Conservation (phyloP, 1,139 yeast genomes). For the Hansenula lynferdii region DNA sequence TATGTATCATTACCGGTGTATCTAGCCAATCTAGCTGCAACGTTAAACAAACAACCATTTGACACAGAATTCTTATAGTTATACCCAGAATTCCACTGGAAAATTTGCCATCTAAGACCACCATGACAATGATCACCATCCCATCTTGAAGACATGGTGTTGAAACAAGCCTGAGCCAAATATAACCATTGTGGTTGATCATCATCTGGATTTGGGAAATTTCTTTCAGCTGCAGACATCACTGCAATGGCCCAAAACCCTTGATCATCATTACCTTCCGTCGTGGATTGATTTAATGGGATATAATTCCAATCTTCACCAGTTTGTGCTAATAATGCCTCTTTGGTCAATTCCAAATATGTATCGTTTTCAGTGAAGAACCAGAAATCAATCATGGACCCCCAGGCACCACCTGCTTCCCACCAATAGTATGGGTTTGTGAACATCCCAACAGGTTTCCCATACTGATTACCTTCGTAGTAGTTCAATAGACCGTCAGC, state of each 20-base stretch:
- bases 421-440: conserved; percentile 92
- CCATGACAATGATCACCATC: conserved; percentile 71
- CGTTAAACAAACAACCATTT: conserved; percentile 84
- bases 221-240: conserved; percentile 87
- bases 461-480: conserved; percentile 65
- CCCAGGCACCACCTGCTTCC: conserved; percentile 99
- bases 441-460: conserved; percentile 84
- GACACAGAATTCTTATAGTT: conserved; percentile 88
- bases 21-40: conserved; percentile 84
- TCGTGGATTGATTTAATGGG: conserved; percentile 88
- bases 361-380: conserved; percentile 69
- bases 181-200: conserved; percentile 67
- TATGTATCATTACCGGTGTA: conserved; percentile 73
- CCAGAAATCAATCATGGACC: conserved; percentile 75
- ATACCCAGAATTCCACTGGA: conserved; percentile 91
- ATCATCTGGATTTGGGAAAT: conserved; percentile 69
- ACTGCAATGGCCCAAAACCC: conserved; percentile 95
- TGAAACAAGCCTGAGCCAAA: conserved; percentile 76
- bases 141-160: conserved; percentile 90
- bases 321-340: conserved; percentile 67
- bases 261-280: conserved; percentile 98
- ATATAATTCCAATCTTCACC: conserved; percentile 76
- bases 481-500: conserved; percentile 79
- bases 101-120: conserved; percentile 96
- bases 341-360: conserved; percentile 51